Evolutionary conservation across 1,284 basidiomycete species (phyloP).

Genomic region (Trichosporon faecale): DNA sequence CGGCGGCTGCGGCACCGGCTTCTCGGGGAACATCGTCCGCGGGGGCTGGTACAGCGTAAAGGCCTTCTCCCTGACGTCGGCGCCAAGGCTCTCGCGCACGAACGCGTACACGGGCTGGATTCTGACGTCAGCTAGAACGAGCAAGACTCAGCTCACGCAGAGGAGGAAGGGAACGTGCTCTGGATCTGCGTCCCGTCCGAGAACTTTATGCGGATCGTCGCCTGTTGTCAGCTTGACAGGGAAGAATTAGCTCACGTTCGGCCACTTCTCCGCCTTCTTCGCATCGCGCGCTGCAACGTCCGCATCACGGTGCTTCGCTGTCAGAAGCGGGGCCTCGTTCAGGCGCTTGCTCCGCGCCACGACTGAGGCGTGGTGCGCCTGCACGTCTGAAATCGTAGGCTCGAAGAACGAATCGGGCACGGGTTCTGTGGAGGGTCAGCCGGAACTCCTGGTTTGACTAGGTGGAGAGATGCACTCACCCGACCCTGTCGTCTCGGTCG

Average conservation of each 20-base stretch:
- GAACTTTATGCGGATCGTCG: conserved; percentile 49
- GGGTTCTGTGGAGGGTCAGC: neutral
- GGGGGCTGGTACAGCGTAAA: conserved; percentile 53
- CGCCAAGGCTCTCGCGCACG: conserved; percentile 40
- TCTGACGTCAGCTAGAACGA: conserved; percentile 26
- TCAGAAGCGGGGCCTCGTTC: conserved; percentile 47
- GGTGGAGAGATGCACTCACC: neutral
- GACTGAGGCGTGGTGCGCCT: conserved; percentile 40
- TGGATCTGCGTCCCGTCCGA: conserved; percentile 50
- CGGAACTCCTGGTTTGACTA: too few relatives aligned
- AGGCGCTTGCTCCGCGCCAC: conserved; percentile 35
- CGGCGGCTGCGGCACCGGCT: conserved; percentile 28
- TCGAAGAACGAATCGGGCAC: conserved; percentile 42
- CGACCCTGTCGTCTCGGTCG: neutral
- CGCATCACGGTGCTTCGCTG: conserved; percentile 43
- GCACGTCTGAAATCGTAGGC: conserved; percentile 43
- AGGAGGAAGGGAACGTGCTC: conserved; percentile 43
- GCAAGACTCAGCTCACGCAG: conserved; percentile 35
- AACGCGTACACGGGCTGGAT: conserved; percentile 52
- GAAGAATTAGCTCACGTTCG: conserved; percentile 33
- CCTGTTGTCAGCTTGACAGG: conserved; percentile 25
- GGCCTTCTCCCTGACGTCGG: conserved; percentile 28
- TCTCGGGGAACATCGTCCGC: conserved; percentile 44
- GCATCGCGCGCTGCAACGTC: conserved; percentile 37
- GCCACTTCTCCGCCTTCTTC: conserved; percentile 47